phyloP scores from a whole-genome alignment of 2,329 filamentous ascomycete genomes.

The Pseudocercospora eumusae region DNA sequence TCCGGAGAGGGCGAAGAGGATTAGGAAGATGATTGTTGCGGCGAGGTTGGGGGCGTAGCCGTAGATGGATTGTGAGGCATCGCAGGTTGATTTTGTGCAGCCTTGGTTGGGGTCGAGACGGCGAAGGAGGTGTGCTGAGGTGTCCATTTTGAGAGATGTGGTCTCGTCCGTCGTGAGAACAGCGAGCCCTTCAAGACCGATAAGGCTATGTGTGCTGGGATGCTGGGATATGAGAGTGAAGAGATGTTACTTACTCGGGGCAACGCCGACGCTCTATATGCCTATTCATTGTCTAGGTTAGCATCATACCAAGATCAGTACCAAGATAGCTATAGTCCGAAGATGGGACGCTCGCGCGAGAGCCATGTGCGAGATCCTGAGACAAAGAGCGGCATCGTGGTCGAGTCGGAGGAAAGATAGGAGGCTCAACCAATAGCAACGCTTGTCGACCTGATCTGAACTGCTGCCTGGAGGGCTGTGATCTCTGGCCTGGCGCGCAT shows the following conservation, averaged over 20 bases:
- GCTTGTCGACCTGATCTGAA: neutral
- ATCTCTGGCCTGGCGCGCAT: neutral
- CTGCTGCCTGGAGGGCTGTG: neutral
- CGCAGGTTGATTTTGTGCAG: constrained; percentile 37
- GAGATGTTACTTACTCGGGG: neutral
- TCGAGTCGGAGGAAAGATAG: constrained; percentile 1
- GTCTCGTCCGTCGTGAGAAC: no score
- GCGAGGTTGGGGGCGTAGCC: constrained; percentile 43
- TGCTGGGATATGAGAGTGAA: neutral
- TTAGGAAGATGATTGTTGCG: constrained; percentile 45
- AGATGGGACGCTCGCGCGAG: constrained; percentile 3
- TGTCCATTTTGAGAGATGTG: constrained; percentile 14
- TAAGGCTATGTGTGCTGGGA: no score
- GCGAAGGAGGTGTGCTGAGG: constrained; percentile 21
- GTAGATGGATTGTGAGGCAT: constrained; percentile 32
- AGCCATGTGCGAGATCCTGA: constrained; percentile 2
- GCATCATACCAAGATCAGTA: neutral
- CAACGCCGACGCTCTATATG: neutral
- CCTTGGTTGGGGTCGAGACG: constrained; percentile 31
- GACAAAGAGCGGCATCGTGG: constrained; percentile 1
- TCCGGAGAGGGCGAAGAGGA: constrained; percentile 40
- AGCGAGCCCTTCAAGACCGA: no score
- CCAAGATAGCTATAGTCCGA: neutral
- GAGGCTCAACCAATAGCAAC: neutral
- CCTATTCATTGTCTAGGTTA: neutral